A percentile compares a stretch with the other conserved stretches of the same genome.
Conservation (phyloP, 2,329 filamentous ascomycete genomes). For the Pseudohalonectria lignicola region DNA sequence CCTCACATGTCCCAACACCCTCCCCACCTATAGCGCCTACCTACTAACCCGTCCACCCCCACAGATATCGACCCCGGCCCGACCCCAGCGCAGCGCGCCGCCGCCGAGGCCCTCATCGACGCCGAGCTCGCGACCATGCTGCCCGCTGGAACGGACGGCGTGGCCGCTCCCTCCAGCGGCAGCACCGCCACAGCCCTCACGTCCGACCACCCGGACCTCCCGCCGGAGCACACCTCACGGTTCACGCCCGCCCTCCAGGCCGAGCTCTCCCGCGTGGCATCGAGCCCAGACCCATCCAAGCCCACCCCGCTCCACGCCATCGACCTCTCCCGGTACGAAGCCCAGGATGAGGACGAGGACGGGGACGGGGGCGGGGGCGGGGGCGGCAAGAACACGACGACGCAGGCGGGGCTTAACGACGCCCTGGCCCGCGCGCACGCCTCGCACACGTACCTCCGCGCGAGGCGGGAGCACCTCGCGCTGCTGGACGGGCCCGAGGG, state of each 20-base stretch:
- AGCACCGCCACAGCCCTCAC: background rate
- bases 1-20: conserved; percentile 3
- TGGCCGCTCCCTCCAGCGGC: too few species aligned
- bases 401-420: conserved; percentile 40
- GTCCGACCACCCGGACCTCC: conserved; percentile 46
- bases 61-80: conserved; percentile 74
- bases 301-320: conserved; percentile 45
- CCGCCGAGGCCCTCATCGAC: conserved; percentile 59
- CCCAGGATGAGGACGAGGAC: conserved; percentile 46
- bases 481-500: conserved; percentile 67
- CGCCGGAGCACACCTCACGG: conserved; percentile 34
- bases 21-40: too few species aligned
- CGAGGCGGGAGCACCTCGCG: conserved; percentile 45
- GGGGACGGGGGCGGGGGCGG: too few species aligned
- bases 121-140: conserved; percentile 43
- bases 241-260: conserved; percentile 57
- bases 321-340: conserved; percentile 75
- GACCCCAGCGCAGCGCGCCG: conserved; percentile 47
- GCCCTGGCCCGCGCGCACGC: conserved; percentile 46
- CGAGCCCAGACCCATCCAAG: conserved; percentile 20
- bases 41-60: too few species aligned
- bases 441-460: conserved; percentile 36
- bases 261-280: conserved; percentile 58
- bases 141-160: conserved; percentile 17
- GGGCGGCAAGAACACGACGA: conserved; percentile 1